Conservation (phyloP, 2,329 filamentous ascomycete genomes). For the Xylaria sp. region DNA sequence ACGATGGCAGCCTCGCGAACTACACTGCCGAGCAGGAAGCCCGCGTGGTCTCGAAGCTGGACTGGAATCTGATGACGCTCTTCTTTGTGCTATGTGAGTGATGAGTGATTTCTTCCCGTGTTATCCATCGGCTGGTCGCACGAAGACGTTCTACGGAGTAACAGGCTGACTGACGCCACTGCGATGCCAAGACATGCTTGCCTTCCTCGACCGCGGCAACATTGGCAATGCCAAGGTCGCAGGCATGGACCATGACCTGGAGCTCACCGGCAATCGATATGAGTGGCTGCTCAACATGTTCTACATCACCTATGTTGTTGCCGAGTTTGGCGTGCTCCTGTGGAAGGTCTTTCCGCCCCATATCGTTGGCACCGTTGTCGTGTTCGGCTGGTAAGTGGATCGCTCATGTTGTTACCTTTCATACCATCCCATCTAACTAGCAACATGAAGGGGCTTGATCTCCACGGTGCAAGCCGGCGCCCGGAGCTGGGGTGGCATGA, state of each 20-base stretch:
- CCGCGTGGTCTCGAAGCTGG: constrained; percentile 30
- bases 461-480: constrained; percentile 72
- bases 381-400: constrained; percentile 29
- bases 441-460: constrained; percentile 75
- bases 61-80: constrained; percentile 30
- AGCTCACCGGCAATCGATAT: constrained; percentile 54
- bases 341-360: constrained; percentile 65
- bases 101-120: constrained; percentile 12
- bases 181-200: constrained; percentile 27
- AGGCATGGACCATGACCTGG: constrained; percentile 63
- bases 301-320: constrained; percentile 64
- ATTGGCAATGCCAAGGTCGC: constrained; percentile 66
- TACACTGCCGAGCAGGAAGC: constrained; percentile 19
- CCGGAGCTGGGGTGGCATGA: constrained; percentile 62
- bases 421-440: constrained; percentile 46
- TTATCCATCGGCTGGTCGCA: neutral
- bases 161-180: constrained; percentile 10
- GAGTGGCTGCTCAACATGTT: constrained; percentile 64
- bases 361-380: constrained; percentile 49
- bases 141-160: neutral
- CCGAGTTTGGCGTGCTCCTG: constrained; percentile 66
- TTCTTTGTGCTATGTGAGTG: constrained; percentile 33
- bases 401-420: neutral
- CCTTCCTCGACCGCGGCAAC: constrained; percentile 42
- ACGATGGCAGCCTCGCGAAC: constrained; percentile 7